Evolutionary conservation across 2,329 filamentous ascomycete species (phyloP).

Genomic region (Botrytis hyacinthi): DNA sequence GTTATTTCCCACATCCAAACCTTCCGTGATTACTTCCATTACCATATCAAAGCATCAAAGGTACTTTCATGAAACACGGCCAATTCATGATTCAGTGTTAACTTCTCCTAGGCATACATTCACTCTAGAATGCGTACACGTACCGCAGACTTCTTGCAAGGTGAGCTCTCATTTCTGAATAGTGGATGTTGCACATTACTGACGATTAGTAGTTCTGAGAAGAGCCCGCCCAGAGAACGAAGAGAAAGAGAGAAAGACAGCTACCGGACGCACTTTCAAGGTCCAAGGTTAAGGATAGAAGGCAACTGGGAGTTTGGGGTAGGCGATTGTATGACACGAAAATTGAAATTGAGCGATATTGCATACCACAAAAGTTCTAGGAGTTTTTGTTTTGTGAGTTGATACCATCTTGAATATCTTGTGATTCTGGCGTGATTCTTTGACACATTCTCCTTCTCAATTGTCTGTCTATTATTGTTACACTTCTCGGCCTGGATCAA

Average conservation of each 20-base stretch:
- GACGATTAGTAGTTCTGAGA: constrained; percentile 70
- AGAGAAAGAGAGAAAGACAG: constrained; percentile 97
- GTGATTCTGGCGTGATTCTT: neutral
- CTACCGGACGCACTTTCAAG: constrained; percentile 88
- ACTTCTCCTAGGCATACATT: constrained; percentile 71
- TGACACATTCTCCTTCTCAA: neutral
- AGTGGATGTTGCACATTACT: constrained; percentile 32
- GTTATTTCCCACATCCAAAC: constrained; percentile 99
- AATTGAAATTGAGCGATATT: constrained; percentile 18
- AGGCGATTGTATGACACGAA: constrained; percentile 13
- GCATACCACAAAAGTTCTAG: neutral
- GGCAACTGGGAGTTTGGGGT: constrained; percentile 12
- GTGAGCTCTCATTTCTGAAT: constrained; percentile 48
- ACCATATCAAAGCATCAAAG: constrained; percentile 99
- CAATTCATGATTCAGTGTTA: constrained; percentile 22
- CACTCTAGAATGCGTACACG: constrained; percentile 97
- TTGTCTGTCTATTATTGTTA: neutral
- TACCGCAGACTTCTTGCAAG: constrained; percentile 97
- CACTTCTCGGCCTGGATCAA: neutral
- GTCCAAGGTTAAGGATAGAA: constrained; percentile 36
- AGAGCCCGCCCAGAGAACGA: constrained; percentile 92
- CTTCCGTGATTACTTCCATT: constrained; percentile 99
- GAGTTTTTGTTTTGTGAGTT: constrained; percentile 6
- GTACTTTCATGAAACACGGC: constrained; percentile 41
- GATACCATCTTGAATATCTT: neutral